Evolutionary conservation across 1,284 basidiomycete genomes (phyloP).

Genomic region (Ustilago crameri): DNA sequence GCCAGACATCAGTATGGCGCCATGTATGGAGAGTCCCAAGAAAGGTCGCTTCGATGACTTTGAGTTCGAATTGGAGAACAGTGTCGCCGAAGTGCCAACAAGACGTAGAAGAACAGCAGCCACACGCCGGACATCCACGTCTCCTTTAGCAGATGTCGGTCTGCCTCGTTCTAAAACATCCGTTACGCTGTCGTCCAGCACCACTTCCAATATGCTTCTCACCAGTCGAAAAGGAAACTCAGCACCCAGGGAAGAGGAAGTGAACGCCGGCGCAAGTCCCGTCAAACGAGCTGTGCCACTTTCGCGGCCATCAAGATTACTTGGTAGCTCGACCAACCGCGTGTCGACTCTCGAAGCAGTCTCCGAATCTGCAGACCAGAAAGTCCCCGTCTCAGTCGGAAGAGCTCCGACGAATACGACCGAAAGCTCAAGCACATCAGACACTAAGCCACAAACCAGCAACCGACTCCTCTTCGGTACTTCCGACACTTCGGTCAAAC

Average conservation of each 20-base stretch:
- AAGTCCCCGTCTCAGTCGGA: background rate
- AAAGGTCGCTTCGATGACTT: constrained; percentile 49
- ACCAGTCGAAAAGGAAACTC: constrained; percentile 38
- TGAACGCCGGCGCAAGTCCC: constrained; percentile 15
- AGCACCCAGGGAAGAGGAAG: constrained; percentile 1
- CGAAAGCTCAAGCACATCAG: background rate
- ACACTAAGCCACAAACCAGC: constrained; percentile 2
- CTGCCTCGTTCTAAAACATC: constrained; percentile 34
- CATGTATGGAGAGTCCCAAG: constrained; percentile 45
- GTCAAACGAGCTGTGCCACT: constrained; percentile 22
- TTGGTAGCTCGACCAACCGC: background rate
- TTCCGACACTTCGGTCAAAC: constrained; percentile 6
- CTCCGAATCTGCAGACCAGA: constrained; percentile 1
- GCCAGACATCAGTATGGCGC: constrained; percentile 26
- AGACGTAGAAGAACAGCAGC: constrained; percentile 22
- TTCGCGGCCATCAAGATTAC: constrained; percentile 17
- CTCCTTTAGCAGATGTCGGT: constrained; percentile 19
- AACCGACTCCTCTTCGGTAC: constrained; percentile 25
- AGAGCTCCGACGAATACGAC: background rate
- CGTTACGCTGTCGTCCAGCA: background rate
- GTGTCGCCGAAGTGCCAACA: constrained; percentile 21
- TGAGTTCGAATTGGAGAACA: constrained; percentile 47
- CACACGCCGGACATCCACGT: constrained; percentile 11
- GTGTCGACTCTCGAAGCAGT: background rate
- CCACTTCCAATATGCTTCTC: constrained; percentile 7